These are phyloP conservation scores for Cordyceps cateniannulata DNA, from an alignment of 2,329 filamentous ascomycete species.

Conservation along the genomic window DNA sequence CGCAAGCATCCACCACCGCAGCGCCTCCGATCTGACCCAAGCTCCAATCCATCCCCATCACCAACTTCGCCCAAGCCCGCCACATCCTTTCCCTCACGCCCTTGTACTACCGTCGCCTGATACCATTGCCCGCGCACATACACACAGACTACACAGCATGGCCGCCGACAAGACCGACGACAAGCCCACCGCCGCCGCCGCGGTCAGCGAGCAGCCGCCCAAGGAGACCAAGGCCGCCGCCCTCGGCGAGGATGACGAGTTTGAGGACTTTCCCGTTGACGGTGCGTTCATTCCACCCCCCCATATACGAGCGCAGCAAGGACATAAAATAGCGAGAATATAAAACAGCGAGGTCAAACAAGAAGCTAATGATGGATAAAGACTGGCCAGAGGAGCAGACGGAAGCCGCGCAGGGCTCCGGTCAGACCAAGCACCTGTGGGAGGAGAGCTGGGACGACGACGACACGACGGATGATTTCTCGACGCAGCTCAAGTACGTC, in stretches of 20 bases:
- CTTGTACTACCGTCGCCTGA: neutral
- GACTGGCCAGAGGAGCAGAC: constrained; percentile 93
- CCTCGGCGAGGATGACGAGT: constrained; percentile 96
- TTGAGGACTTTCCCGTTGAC: constrained; percentile 97
- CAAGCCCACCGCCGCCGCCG: constrained; percentile 24
- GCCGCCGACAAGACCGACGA: constrained; percentile 29
- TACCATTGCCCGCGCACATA: neutral
- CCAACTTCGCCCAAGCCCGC: neutral
- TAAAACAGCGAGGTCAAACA: no score
- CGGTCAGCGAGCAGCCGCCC: constrained; percentile 36
- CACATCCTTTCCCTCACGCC: neutral
- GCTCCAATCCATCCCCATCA: neutral
- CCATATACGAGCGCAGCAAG: neutral
- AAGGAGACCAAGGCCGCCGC: constrained; percentile 50
- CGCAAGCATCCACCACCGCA: constrained; percentile 4
- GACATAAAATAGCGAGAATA: no score
- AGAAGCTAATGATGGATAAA: constrained; percentile 29
- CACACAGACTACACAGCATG: constrained; percentile 22
- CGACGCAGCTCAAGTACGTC: constrained; percentile 82
- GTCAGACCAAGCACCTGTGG: constrained; percentile 76
- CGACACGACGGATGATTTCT: constrained; percentile 94
- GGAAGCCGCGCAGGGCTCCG: constrained; percentile 65
- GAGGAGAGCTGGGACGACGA: constrained; percentile 99
- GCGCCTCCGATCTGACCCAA: constrained; percentile 4
- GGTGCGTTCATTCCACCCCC: constrained; percentile 48